phyloP scores from a whole-genome alignment of 2,329 filamentous ascomycete genomes.

The Amauroascus niger region DNA sequence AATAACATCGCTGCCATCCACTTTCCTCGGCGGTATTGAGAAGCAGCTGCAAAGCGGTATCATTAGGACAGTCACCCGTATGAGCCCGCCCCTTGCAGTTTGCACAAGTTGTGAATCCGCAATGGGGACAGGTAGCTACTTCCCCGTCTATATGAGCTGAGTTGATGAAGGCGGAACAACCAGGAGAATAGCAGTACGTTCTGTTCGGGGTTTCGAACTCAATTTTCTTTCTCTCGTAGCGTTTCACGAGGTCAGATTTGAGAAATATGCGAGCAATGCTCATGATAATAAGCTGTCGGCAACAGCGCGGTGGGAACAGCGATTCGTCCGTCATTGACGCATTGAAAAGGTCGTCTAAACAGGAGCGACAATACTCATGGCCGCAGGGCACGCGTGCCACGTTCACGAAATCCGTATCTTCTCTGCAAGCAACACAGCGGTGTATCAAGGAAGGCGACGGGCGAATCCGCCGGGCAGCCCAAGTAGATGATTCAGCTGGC shows the following conservation, averaged over 20 bases:
- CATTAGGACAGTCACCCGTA: neutral
- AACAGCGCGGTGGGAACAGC: constrained; percentile 49
- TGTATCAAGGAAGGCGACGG: neutral
- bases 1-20: neutral
- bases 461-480: constrained; percentile 7
- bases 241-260: constrained; percentile 24
- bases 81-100: neutral
- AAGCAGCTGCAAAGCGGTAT: neutral
- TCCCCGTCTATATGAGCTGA: neutral
- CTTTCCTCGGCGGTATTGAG: neutral
- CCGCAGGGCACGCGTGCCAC: constrained; percentile 15
- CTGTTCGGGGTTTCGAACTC: neutral
- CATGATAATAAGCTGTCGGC: constrained; percentile 34
- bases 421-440: constrained; percentile 24
- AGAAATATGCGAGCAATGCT: constrained; percentile 5
- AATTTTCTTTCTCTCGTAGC: constrained; percentile 31
- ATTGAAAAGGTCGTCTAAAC: neutral
- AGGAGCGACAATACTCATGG: constrained; percentile 5
- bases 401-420: constrained; percentile 24
- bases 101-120: neutral
- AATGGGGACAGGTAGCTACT: neutral
- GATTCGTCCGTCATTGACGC: constrained; percentile 36
- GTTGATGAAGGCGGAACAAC: neutral
- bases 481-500: constrained; percentile 15
- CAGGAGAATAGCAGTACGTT: neutral